A percentile compares a stretch with the other conserved stretches of the same genome.
Conservation (phyloP, 176 grass and related monocot genomes). For the Triticum timopheevii region DNA sequence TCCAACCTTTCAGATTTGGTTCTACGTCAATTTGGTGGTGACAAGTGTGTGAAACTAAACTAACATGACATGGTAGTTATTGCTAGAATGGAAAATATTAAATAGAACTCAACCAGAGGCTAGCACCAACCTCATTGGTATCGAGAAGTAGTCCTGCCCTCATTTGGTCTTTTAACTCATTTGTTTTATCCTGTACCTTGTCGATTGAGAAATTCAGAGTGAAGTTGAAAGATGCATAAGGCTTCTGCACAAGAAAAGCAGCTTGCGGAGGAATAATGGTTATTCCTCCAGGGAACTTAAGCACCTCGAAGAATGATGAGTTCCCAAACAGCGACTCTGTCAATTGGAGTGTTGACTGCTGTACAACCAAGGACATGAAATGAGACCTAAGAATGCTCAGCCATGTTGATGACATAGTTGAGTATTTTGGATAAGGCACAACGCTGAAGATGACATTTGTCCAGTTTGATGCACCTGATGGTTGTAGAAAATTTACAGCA, state of each 20-base stretch:
- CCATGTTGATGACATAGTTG: conserved; percentile 59
- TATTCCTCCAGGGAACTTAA: conserved; percentile 86
- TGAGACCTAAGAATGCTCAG: conserved; percentile 80
- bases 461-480: conserved; percentile 49
- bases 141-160: conserved; percentile 68
- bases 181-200: conserved; percentile 60
- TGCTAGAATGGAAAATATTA: neutral
- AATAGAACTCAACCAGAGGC: conserved; percentile 2
- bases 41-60: neutral
- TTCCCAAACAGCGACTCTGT: conserved; percentile 68
- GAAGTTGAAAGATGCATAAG: conserved; percentile 81
- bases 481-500: conserved; percentile 61
- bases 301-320: conserved; percentile 66
- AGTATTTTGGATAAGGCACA: conserved; percentile 72
- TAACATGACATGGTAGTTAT: neutral
- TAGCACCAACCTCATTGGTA: conserved; percentile 65
- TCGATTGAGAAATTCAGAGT: conserved; percentile 77
- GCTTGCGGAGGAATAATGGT: conserved; percentile 87
- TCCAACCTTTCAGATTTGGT: conserved; percentile 5
- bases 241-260: conserved; percentile 78
- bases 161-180: conserved; percentile 85
- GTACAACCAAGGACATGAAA: conserved; percentile 71
- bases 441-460: conserved; percentile 79
- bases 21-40: neutral
- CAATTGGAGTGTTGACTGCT: conserved; percentile 71